These are phyloP conservation scores for Sherardia arvensis DNA, from an alignment of 257 asterid species.

Conservation along the genomic window DNA sequence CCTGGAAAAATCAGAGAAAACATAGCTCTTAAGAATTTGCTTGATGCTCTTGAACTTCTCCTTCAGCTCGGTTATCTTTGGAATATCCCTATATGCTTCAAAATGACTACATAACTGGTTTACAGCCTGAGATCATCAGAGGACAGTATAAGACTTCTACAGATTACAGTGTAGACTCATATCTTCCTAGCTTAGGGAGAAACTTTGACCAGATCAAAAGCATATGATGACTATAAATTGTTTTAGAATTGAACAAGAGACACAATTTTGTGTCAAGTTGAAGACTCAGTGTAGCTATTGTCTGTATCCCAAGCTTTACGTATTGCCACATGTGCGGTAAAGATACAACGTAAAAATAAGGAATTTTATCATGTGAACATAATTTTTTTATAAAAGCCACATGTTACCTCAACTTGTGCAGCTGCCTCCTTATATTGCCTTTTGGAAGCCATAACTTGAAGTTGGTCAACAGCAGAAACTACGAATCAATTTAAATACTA, in stretches of 20 bases:
- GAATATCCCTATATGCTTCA: constrained; percentile 91
- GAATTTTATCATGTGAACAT: background rate
- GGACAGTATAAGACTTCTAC: constrained; percentile 9
- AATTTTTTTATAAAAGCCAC: background rate
- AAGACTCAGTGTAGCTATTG: background rate
- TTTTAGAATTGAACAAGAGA: background rate
- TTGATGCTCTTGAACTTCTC: constrained; percentile 92
- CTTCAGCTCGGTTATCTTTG: constrained; percentile 85
- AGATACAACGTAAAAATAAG: too few species aligned
- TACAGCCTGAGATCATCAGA: constrained; percentile 68
- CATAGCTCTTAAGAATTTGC: constrained; percentile 86
- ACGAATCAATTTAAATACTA: constrained; percentile 18
- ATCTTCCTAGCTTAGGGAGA: background rate
- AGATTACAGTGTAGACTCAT: background rate
- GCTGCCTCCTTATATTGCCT: constrained; percentile 98
- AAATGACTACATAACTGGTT: constrained; percentile 93
- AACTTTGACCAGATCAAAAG: background rate
- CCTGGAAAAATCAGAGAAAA: constrained; percentile 97
- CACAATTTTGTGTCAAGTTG: background rate
- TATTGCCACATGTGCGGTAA: too few species aligned
- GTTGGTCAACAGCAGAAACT: constrained; percentile 98
- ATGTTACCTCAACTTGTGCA: constrained; percentile 95
- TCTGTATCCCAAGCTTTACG: background rate
- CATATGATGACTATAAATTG: too few species aligned
- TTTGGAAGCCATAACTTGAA: constrained; percentile 96